These are phyloP conservation scores for Schizothecium vesticola DNA, from an alignment of 495 filamentous ascomycete genomes.

Conservation along the genomic window DNA sequence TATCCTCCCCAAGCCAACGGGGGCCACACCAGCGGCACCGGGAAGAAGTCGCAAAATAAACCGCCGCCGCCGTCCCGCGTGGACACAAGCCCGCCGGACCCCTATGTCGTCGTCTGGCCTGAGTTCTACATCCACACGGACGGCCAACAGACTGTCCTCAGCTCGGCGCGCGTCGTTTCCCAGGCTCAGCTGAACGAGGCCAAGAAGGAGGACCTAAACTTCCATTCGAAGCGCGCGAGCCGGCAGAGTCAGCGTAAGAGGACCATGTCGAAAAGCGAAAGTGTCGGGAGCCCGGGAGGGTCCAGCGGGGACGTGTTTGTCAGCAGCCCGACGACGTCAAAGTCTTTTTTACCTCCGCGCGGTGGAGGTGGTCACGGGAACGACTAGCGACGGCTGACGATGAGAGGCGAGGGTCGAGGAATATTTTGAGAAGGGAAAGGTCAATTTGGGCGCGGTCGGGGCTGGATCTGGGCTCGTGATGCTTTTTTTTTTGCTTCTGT, in stretches of 20 bases:
- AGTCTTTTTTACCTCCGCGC: conserved; percentile 15
- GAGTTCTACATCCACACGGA: conserved; percentile 4
- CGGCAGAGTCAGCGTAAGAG: neutral
- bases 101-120: conserved; percentile 17
- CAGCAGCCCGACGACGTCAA: neutral
- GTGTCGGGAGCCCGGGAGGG: neutral
- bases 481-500: neutral
- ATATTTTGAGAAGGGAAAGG: neutral
- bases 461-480: neutral
- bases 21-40: neutral
- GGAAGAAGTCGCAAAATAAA: neutral
- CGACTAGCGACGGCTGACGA: neutral
- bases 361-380: conserved; percentile 13
- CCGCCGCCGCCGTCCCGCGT: neutral
- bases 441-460: neutral
- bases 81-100: neutral
- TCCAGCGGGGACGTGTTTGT: neutral
- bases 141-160: neutral
- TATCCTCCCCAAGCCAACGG: neutral
- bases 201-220: conserved; percentile 9
- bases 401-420: neutral
- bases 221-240: neutral
- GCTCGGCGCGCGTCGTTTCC: conserved; percentile 9
- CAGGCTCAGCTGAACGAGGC: conserved; percentile 2
- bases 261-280: conserved; percentile 1